A percentile compares a stretch with the other conserved stretches of the same genome.
Conservation (phyloP, 352 stramenopile genomes). For the Albugo candida region DNA sequence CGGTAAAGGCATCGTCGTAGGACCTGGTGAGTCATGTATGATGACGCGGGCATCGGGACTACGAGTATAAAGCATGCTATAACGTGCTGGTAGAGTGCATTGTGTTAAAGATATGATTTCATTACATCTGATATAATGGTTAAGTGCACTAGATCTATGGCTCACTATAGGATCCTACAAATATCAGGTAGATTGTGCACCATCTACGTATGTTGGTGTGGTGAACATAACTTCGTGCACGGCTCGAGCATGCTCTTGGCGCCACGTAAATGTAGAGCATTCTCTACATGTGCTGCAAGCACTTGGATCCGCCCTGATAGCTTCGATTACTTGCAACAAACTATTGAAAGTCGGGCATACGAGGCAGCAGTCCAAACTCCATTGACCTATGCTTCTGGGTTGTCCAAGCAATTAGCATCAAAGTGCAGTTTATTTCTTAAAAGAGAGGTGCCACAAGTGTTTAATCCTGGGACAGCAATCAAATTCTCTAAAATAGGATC, state of each 20-base stretch:
- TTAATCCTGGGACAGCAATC: background rate
- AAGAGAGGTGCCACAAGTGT: constrained; percentile 49
- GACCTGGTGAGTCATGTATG: too few relatives aligned
- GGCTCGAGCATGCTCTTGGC: background rate
- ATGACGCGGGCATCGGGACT: too few relatives aligned
- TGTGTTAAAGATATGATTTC: too few relatives aligned
- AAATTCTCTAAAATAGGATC: constrained; percentile 36
- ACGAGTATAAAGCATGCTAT: too few relatives aligned
- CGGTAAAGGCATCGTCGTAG: too few relatives aligned
- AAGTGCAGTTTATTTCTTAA: constrained; percentile 79
- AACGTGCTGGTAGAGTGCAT: too few relatives aligned
- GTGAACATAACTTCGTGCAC: background rate
- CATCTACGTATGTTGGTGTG: too few relatives aligned
- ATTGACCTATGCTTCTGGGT: constrained; percentile 28
- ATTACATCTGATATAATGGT: too few relatives aligned
- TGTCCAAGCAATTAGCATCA: constrained; percentile 29
- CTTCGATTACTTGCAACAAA: constrained; percentile 55
- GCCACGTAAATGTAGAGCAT: background rate
- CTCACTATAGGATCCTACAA: too few relatives aligned
- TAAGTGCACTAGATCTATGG: too few relatives aligned
- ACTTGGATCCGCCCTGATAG: constrained; percentile 42
- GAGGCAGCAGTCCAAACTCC: constrained; percentile 62
- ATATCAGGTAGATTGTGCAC: too few relatives aligned
- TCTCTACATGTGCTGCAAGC: constrained; percentile 17
- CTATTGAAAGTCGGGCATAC: constrained; percentile 71